These are phyloP conservation scores for Teratosphaeriaceae sp. DNA, from an alignment of 2,329 filamentous ascomycete species.

Conservation along the genomic window DNA sequence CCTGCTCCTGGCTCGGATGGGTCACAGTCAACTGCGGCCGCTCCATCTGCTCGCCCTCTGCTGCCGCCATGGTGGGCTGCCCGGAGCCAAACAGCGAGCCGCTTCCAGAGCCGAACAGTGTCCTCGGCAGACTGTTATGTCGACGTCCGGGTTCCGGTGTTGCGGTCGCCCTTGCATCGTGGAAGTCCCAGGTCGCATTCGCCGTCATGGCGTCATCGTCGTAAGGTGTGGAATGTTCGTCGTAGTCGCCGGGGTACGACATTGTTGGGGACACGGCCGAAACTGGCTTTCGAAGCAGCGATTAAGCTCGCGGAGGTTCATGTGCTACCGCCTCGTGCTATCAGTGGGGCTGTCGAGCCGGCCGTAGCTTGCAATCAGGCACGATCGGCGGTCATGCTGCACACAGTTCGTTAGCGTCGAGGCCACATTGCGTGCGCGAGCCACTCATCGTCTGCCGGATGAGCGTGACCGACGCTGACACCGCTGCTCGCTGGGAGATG, in stretches of 20 bases:
- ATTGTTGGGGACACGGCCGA: not conserved
- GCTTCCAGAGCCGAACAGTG: slow-evolving; percentile 14
- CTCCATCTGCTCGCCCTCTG: slow-evolving; percentile 1
- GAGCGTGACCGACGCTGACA: too few relatives aligned
- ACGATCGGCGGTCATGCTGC: not conserved
- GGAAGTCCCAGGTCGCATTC: slow-evolving; percentile 7
- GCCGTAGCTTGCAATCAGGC: not conserved
- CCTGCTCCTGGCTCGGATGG: slow-evolving; percentile 9
- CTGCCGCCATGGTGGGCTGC: slow-evolving; percentile 1
- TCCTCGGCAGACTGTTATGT: slow-evolving; percentile 16
- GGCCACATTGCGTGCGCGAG: too few relatives aligned
- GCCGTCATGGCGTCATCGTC: slow-evolving; percentile 3
- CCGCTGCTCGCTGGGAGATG: too few relatives aligned
- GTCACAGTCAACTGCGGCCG: slow-evolving; percentile 6
- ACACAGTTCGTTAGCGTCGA: too few relatives aligned
- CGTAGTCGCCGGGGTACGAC: not conserved
- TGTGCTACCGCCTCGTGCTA: not conserved
- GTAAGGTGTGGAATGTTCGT: not conserved
- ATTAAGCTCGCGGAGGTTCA: not conserved
- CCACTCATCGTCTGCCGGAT: too few relatives aligned
- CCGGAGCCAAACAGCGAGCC: slow-evolving; percentile 16
- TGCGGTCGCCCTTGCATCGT: slow-evolving; percentile 5
- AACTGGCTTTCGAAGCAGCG: not conserved
- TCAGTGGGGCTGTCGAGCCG: not conserved
- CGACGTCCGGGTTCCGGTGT: slow-evolving; percentile 9